Evolutionary conservation across 352 stramenopile genomes (phyloP), one percentile per base, ranked within the genome.

Genomic region (Pythium aphanidermatum): DNA sequence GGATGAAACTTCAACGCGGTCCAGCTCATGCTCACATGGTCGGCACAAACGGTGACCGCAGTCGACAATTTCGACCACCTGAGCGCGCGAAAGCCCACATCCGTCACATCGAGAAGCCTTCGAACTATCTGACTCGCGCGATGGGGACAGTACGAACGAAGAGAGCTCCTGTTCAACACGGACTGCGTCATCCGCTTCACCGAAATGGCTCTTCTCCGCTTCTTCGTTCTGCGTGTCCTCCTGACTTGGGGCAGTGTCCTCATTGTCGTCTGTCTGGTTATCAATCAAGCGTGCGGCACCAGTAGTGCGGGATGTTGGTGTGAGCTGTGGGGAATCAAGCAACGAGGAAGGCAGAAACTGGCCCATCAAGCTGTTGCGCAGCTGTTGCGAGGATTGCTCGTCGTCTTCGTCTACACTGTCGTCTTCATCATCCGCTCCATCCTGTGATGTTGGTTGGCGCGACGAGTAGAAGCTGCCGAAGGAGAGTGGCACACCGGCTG

Each of bases 301-400:
- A n/a, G 45, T 26, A 4, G 21, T 26, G 5, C 51, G 56, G 60
- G 68, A 45, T 30, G 69, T 84, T 28, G 79, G 76, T n/a, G 72
- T 88, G 26, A 86, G 53, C 64, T 90, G 79, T 13, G 81, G 81
- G 32, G 81, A 93, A 49, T 93, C 81, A 32, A 93, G 56, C 25
- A 93, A 55, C 33, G 73, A 67, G 9, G 81, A 84, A 21, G 81
- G 81, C 47, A 93, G 48, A 28, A 86, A 92, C 47, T 92, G 77
- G 26, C 65, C 81, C 60, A 93, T 89, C 3, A 87, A 54, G 28
- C 70, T 86, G 48, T 62, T 83, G 19, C 78, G 75, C 24, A 89
- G 54, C 21, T 73, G 71, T 14, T 83, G 74, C 17, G 70, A 75
- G 16, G 56, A 64, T 35, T 84, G 69, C 35, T 87, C 76, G 5